phyloP scores from a whole-genome alignment of 1,284 basidiomycete genomes.

The Cutaneotrichosporon dermatis region DNA sequence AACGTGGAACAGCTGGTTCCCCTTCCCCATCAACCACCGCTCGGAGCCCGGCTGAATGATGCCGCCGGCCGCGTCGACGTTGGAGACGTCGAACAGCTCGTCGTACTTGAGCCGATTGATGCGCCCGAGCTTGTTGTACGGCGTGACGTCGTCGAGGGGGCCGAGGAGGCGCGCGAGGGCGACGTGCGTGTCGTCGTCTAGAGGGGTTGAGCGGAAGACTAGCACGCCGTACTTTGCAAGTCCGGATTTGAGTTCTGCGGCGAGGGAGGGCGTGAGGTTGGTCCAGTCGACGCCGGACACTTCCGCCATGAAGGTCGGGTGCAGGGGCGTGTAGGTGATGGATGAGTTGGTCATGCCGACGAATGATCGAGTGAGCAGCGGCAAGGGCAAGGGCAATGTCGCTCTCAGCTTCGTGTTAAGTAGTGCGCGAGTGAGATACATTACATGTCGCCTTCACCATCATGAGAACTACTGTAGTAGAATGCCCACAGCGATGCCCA shows the following conservation, averaged over 20 bases:
- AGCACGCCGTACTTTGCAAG: conserved; percentile 29
- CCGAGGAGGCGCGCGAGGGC: conserved; percentile 28
- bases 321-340: conserved; percentile 17
- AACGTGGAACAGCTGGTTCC: conserved; percentile 20
- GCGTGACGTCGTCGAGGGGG: conserved; percentile 32
- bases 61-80: conserved; percentile 21
- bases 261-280: conserved; percentile 15
- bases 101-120: conserved; percentile 26
- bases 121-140: conserved; percentile 26
- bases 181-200: conserved; percentile 29
- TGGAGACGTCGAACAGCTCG: conserved; percentile 27
- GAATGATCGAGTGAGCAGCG: too few species aligned
- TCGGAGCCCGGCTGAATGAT: conserved; percentile 18
- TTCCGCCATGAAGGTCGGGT: conserved; percentile 30
- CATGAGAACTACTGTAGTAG: too few species aligned
- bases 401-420: too few species aligned
- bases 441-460: too few species aligned
- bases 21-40: conserved; percentile 10
- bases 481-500: too few species aligned
- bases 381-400: too few species aligned
- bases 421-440: too few species aligned
- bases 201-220: conserved; percentile 28
- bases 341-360: not conserved
- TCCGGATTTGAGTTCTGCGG: conserved; percentile 21
- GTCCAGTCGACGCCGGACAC: conserved; percentile 21